Conservation (phyloP, 1,284 basidiomycete genomes). For the Irpex lacteus region DNA sequence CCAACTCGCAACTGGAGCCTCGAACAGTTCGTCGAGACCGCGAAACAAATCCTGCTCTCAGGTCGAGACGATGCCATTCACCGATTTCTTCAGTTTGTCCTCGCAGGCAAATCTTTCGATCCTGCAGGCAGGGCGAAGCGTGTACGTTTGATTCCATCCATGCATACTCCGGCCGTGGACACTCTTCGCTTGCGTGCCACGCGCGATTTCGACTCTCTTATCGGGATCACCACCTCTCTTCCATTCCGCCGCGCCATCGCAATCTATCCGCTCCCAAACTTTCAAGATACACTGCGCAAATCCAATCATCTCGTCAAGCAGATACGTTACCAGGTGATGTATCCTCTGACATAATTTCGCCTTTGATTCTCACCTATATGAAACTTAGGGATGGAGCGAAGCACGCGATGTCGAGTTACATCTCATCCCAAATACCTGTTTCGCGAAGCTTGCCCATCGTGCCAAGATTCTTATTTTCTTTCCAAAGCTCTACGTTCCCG, state of each 20-base stretch:
- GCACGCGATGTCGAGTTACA: not conserved
- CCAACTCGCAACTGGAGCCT: not conserved
- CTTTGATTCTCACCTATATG: no score
- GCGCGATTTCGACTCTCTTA: slow-evolving; percentile 11
- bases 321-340: not conserved
- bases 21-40: not conserved
- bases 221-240: slow-evolving; percentile 2
- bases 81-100: not conserved
- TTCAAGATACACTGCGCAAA: not conserved
- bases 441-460: not conserved
- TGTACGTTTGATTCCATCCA: not conserved
- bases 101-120: not conserved
- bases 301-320: slow-evolving; percentile 1
- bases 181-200: not conserved
- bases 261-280: slow-evolving; percentile 5
- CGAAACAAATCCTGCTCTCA: not conserved
- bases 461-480: slow-evolving; percentile 1
- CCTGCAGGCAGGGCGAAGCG: not conserved
- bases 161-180: not conserved
- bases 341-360: not conserved
- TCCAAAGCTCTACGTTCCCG: not conserved
- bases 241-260: slow-evolving; percentile 1
- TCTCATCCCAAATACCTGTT: slow-evolving; percentile 3
- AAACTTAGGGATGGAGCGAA: not conserved
- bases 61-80: not conserved